Conservation (phyloP, 305 asterid species). For the Solanum hybrid region DNA sequence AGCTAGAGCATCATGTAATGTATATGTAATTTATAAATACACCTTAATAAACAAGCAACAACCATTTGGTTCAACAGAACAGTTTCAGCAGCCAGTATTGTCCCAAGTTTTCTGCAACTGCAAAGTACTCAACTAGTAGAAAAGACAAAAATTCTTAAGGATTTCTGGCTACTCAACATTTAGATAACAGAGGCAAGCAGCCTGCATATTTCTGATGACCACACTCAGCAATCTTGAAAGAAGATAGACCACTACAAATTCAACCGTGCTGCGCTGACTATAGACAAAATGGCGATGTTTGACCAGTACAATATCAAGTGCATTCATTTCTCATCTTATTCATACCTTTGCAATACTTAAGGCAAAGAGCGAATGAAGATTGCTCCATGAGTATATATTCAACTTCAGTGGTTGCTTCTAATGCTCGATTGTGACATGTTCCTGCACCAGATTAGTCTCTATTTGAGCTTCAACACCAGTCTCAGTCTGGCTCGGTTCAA, state of each 20-base stretch:
- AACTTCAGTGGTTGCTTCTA: background rate
- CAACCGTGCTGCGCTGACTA: constrained; percentile 19
- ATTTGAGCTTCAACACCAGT: constrained; percentile 16
- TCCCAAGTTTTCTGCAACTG: background rate
- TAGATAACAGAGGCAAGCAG: constrained; percentile 15
- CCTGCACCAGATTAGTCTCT: constrained; percentile 11
- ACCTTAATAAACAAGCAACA: background rate
- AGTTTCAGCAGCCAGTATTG: constrained; percentile 3
- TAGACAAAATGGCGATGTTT: constrained; percentile 23
- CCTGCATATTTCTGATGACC: constrained; percentile 8
- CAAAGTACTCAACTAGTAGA: constrained; percentile 9
- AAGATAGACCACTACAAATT: constrained; percentile 26
- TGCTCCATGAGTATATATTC: constrained; percentile 16
- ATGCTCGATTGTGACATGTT: constrained; percentile 22
- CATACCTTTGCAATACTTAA: constrained; percentile 9
- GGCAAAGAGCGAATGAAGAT: constrained; percentile 13
- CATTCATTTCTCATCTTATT: constrained; percentile 17
- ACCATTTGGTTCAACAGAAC: background rate
- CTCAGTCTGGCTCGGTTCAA: constrained; percentile 14
- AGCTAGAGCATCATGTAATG: background rate
- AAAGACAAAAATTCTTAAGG: constrained; percentile 19
- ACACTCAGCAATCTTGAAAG: constrained; percentile 19
- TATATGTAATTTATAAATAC: constrained; percentile 4
- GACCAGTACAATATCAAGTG: constrained; percentile 20
- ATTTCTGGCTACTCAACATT: constrained; percentile 17